A percentile compares a stretch with the other conserved stretches of the same genome.
These are phyloP conservation scores for Paxillus involutus DNA, from an alignment of 768 basidiomycete species.

Conservation along the genomic window DNA sequence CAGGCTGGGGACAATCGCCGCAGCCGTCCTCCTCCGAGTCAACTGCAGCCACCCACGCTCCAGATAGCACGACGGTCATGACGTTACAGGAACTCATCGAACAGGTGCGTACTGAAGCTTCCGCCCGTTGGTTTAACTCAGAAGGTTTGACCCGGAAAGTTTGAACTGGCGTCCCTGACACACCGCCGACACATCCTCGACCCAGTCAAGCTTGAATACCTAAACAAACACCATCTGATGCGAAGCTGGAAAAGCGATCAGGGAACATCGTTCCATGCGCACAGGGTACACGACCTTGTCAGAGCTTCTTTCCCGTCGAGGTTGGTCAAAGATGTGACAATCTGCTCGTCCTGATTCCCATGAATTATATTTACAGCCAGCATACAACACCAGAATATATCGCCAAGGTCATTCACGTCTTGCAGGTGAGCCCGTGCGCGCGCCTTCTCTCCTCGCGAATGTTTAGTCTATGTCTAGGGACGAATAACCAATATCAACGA, in stretches of 20 bases:
- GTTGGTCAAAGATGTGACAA: slow-evolving; percentile 29
- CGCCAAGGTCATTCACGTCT: slow-evolving; percentile 55
- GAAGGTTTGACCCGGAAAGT: slow-evolving; percentile 39
- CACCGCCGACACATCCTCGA: slow-evolving; percentile 85
- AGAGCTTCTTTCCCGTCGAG: slow-evolving; percentile 59
- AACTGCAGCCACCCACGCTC: slow-evolving; percentile 38
- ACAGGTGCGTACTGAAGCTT: slow-evolving; percentile 40
- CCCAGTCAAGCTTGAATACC: slow-evolving; percentile 72
- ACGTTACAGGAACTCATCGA: slow-evolving; percentile 63
- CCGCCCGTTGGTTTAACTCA: not conserved
- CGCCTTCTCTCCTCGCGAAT: not conserved
- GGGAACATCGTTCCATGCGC: slow-evolving; percentile 54
- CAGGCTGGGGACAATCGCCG: slow-evolving; percentile 84
- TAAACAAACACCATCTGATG: slow-evolving; percentile 87
- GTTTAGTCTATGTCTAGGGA: slow-evolving; percentile 41
- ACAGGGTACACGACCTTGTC: slow-evolving; percentile 51
- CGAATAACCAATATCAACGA: slow-evolving; percentile 72
- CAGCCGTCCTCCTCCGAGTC: slow-evolving; percentile 23
- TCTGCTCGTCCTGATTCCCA: not conserved
- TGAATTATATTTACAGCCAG: slow-evolving; percentile 30
- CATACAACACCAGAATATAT: slow-evolving; percentile 59
- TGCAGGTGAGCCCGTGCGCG: slow-evolving; percentile 45
- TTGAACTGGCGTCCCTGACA: slow-evolving; percentile 74
- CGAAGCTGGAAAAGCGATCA: slow-evolving; percentile 48
- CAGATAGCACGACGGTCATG: slow-evolving; percentile 67